A percentile compares a stretch with the other conserved stretches of the same genome.
phyloP scores from a whole-genome alignment of 352 stramenopile species.

The Phytophthora chlamydospora region DNA sequence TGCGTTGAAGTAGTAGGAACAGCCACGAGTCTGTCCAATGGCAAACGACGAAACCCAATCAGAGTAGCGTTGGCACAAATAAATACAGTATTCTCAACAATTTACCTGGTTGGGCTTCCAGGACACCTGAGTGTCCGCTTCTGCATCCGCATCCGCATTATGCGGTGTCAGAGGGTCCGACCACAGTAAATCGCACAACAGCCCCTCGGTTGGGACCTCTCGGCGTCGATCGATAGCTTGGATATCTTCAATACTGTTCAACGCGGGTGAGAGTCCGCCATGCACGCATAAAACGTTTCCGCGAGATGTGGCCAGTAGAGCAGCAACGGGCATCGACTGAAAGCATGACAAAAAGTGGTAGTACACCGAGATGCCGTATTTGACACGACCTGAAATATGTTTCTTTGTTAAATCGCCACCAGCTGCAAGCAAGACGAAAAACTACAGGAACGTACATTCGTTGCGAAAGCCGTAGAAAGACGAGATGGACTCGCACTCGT shows the following conservation, averaged over 20 bases:
- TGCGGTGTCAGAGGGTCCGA: conserved; percentile 51
- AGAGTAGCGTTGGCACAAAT: neutral
- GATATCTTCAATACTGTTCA: conserved; percentile 60
- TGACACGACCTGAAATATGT: conserved; percentile 48
- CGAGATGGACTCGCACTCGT: conserved; percentile 88
- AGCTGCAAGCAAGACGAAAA: no score
- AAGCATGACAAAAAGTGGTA: conserved; percentile 87
- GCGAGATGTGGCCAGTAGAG: conserved; percentile 49
- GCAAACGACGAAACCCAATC: neutral
- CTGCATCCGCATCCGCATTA: neutral
- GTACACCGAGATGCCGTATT: conserved; percentile 83
- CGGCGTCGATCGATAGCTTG: conserved; percentile 63
- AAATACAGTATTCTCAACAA: neutral
- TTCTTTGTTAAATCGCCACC: no score
- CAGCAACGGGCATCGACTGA: conserved; percentile 71
- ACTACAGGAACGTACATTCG: conserved; percentile 51
- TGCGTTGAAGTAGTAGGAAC: conserved; percentile 91
- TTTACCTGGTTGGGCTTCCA: conserved; percentile 36
- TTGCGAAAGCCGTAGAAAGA: conserved; percentile 86
- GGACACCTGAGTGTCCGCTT: conserved; percentile 15
- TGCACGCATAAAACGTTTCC: conserved; percentile 76
- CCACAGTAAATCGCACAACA: conserved; percentile 81
- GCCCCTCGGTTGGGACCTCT: conserved; percentile 63
- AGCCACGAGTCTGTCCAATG: conserved; percentile 49
- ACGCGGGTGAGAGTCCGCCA: conserved; percentile 65